Base-by-base conservation (phyloP, 1,284 basidiomycete genomes). In the Pyrrhoderma noxium region DNA sequence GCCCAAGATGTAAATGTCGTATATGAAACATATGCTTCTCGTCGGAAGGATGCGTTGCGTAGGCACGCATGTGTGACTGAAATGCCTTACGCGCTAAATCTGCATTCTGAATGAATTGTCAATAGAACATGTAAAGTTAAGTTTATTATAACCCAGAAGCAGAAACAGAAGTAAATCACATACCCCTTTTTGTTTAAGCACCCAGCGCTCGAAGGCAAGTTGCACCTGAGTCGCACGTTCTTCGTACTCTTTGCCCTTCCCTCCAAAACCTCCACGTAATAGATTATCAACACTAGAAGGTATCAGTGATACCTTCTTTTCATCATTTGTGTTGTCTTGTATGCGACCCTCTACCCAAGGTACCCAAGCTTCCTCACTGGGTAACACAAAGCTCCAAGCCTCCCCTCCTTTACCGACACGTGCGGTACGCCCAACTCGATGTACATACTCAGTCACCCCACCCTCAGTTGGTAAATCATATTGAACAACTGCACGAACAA, bases 381-480 rank as follows among this genome's bases (percentile, higher is more conserved):
- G 93, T 1, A 84, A 71, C 35, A 99, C 82, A 56, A 99, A 83
- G 57, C 87, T 85, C 93, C 95, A 99, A 2, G 92, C 91, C 67
- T 98, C 90, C 45, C 85, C 85, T 9, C 76, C 73, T 55, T 75
- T 89, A 16, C 96, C 96, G 1, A 88, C 95, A 66, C 96, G 90
- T 8, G 96, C 96, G 1, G 96, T 99, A 55, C 96, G 84, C 22
- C 96, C 96, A 4, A 99, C 90, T 42, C 96, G 80, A 69, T 99
- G 96, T 3, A 99, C 84, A 62, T 99, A 99, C 67, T 99, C 96
- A 19, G 89, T 96, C 14, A 87, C 86, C 2, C 96, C 95, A 13
- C 93, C 91, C 70, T 99, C 96, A 0, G 96, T 99, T 0, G 96
- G 95, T 22, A 98, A 79, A 66, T 99, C 96, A 64, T 95, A 95